Evolutionary conservation across 768 basidiomycete species (phyloP).

Genomic region (Nidularia pulvinata): DNA sequence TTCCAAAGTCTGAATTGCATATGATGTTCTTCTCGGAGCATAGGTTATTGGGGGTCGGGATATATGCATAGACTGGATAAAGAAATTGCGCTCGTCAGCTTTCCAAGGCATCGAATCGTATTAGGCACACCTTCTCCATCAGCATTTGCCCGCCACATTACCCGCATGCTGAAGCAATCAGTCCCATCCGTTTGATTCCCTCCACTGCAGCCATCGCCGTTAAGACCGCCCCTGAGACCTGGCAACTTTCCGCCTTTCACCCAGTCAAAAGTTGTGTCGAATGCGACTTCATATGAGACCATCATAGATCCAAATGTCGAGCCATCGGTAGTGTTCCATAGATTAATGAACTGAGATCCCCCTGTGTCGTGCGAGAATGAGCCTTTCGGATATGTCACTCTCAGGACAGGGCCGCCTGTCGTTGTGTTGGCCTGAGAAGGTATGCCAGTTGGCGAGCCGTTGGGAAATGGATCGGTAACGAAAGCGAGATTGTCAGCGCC

Average conservation of each 20-base stretch:
- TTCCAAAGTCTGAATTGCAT: constrained; percentile 78
- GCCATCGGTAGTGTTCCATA: constrained; percentile 65
- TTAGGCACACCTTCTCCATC: constrained; percentile 63
- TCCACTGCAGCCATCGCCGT: constrained; percentile 66
- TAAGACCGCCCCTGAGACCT: constrained; percentile 69
- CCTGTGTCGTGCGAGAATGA: constrained; percentile 60
- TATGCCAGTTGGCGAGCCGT: constrained; percentile 30
- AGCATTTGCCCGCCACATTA: constrained; percentile 76
- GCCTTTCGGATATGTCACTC: constrained; percentile 63
- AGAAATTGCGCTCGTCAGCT: constrained; percentile 4
- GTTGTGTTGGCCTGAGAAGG: constrained; percentile 15
- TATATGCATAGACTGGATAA: constrained; percentile 74
- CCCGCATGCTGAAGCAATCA: constrained; percentile 70
- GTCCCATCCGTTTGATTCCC: constrained; percentile 61
- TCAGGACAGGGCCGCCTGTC: constrained; percentile 42
- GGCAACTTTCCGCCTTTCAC: constrained; percentile 80
- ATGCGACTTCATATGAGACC: constrained; percentile 74
- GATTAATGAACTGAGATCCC: constrained; percentile 65
- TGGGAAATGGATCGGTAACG: constrained; percentile 68
- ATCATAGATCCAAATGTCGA: constrained; percentile 66
- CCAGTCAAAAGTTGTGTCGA: constrained; percentile 65
- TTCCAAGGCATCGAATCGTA: background rate
- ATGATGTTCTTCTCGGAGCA: constrained; percentile 53
- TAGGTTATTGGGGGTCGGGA: constrained; percentile 60
- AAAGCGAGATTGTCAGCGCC: constrained; percentile 56